These are phyloP conservation scores for Talaromyces rugulosus DNA, from an alignment of 2,329 filamentous ascomycete species.

Conservation along the genomic window DNA sequence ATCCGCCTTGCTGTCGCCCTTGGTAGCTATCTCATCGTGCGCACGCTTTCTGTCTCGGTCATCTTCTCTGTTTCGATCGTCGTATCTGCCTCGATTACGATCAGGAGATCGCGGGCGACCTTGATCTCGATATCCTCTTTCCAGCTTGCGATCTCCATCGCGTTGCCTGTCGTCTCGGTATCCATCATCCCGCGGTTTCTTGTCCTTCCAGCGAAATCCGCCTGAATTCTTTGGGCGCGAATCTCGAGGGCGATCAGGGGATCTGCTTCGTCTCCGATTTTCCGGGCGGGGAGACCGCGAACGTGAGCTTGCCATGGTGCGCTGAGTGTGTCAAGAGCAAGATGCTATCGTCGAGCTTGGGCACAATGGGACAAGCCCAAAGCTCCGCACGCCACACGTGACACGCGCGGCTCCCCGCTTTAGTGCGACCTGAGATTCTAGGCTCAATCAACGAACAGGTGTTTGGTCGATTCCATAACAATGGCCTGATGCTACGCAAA, in stretches of 20 bases:
- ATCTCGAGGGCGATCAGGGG: slow-evolving; percentile 33
- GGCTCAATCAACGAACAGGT: not conserved
- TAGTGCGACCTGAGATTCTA: not conserved
- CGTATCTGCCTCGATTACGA: slow-evolving; percentile 33
- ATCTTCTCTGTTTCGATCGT: slow-evolving; percentile 19
- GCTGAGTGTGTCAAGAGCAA: not conserved
- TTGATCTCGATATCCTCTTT: slow-evolving; percentile 49
- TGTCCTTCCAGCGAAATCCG: slow-evolving; percentile 48
- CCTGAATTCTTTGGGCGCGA: slow-evolving; percentile 36
- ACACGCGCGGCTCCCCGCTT: slow-evolving; percentile 1
- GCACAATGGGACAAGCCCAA: not conserved
- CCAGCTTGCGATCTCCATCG: slow-evolving; percentile 46
- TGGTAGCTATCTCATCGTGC: slow-evolving; percentile 17
- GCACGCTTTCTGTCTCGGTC: slow-evolving; percentile 14
- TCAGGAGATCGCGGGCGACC: slow-evolving; percentile 34
- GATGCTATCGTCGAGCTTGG: not conserved
- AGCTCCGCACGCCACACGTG: slow-evolving; percentile 6
- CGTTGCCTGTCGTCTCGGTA: slow-evolving; percentile 23
- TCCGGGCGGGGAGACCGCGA: slow-evolving; percentile 25
- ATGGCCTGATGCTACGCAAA: not conserved
- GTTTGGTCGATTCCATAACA: not conserved
- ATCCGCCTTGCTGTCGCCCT: not conserved
- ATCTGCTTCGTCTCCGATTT: slow-evolving; percentile 41
- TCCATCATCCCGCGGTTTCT: slow-evolving; percentile 51
- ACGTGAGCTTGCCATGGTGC: slow-evolving; percentile 8